Base-by-base conservation (phyloP, 495 filamentous ascomycete species). In the Evansstolkia leycettana region DNA sequence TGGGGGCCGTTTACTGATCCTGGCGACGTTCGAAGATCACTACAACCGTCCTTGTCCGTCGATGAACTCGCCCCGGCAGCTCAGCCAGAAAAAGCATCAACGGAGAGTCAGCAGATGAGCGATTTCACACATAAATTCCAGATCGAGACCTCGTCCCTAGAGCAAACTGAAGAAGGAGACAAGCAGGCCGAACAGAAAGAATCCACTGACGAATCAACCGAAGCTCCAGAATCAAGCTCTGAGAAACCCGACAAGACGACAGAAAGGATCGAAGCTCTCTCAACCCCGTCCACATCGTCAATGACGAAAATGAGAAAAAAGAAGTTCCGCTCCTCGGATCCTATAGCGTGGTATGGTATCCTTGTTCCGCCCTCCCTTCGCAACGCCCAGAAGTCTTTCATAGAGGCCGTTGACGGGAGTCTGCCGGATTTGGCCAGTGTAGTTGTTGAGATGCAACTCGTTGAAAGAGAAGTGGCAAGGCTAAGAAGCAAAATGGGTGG, bases 331-430 rank as follows among this genome's bases (percentile, higher is more conserved):
- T 58, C 61, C 14, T 47, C 47, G 25, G 70, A 84, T 47, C 79
- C 81, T 4, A 62, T 84, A 28, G 55, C 65, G 23, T 82, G 78
- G 78, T 84, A 80, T 50, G 80, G 80, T 4, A 67, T 84, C 24
- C 55, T 84, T 0, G 67, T 75, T 7, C 75, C 81, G 0, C 55
- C 55, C 17, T 54, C 75, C 5, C 63, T 86, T 26, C 72, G 76
- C 33, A 58, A 49, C 15, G 77, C 80, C 0, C 80, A 83, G 51
- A 55, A 45, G 25, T 58, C 51, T 15, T 72, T 72, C 33, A 60
- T 49, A 8, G 47, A 47, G 13, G 66, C 51, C 11, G 47, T 67
- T 7, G 48, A 55, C 14, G 42, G 45, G 23, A 31, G 41, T 11
- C 38, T 70, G 17, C 50, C 60, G 0, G 50, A 55, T 26, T 34